Evolutionary conservation across 306 rosid species (phyloP).

Genomic region (Prunus mongolica): DNA sequence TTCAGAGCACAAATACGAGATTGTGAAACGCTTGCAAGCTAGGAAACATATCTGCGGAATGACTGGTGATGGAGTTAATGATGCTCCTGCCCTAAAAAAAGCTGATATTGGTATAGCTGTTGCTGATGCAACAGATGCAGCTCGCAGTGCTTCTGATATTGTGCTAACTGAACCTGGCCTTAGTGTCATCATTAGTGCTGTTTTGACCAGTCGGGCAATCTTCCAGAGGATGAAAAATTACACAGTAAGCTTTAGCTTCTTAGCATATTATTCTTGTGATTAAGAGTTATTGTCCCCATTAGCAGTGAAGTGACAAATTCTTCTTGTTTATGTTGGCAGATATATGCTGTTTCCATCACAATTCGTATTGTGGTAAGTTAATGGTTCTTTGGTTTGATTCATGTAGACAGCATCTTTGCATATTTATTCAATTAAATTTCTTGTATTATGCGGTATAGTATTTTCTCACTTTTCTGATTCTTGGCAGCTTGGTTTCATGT

Average conservation of each 20-base stretch:
- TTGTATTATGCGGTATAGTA: slow-evolving; percentile 3
- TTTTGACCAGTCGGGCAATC: slow-evolving; percentile 94
- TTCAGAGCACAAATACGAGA: slow-evolving; percentile 95
- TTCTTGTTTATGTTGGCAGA: slow-evolving; percentile 47
- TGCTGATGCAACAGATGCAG: slow-evolving; percentile 99
- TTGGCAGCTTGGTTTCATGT: slow-evolving; percentile 96
- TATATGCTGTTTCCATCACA: slow-evolving; percentile 96
- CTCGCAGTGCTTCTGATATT: slow-evolving; percentile 99
- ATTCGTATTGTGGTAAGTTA: slow-evolving; percentile 92
- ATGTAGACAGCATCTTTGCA: neutral
- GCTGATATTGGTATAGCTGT: slow-evolving; percentile 99
- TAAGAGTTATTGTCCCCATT: neutral
- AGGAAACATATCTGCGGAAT: slow-evolving; percentile 98
- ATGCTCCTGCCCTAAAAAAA: slow-evolving; percentile 98
- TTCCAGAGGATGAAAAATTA: slow-evolving; percentile 99
- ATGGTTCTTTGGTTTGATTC: slow-evolving; percentile 18
- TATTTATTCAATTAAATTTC: slow-evolving; percentile 4
- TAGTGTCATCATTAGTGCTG: slow-evolving; percentile 96
- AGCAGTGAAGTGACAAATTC: neutral
- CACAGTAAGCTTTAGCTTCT: slow-evolving; percentile 55
- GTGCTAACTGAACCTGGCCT: slow-evolving; percentile 97
- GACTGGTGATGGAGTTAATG: slow-evolving; percentile 99
- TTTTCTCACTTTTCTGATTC: slow-evolving; percentile 20
- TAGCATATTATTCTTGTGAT: neutral
- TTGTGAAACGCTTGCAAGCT: slow-evolving; percentile 97